Percentiles rank a stretch among this genome's conserved stretches.
These are phyloP conservation scores for Boletus subparvulus DNA, from an alignment of 768 basidiomycete species.

Conservation along the genomic window DNA sequence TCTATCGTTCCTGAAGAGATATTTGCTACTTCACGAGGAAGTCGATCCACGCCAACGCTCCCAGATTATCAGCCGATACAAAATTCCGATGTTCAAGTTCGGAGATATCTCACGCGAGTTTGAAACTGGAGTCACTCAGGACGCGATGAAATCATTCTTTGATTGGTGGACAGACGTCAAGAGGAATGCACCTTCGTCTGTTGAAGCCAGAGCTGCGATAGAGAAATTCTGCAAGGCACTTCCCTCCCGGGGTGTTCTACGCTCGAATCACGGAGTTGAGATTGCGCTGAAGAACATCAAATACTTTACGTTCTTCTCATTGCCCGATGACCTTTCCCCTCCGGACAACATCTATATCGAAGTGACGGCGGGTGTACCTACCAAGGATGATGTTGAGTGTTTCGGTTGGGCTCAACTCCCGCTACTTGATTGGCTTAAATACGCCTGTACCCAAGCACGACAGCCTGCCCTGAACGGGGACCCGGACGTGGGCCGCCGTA, in stretches of 20 bases:
- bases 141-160: conserved; percentile 9
- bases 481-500: conserved; percentile 52
- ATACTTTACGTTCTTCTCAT: conserved; percentile 52
- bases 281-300: conserved; percentile 58
- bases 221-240: conserved; percentile 30
- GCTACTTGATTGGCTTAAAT: too few relatives aligned
- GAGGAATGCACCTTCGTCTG: background rate
- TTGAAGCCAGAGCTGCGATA: background rate
- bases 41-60: background rate
- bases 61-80: conserved; percentile 6
- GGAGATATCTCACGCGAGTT: conserved; percentile 11
- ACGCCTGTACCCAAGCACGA: too few relatives aligned
- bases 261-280: background rate
- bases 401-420: too few relatives aligned
- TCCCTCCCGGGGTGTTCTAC: conserved; percentile 46
- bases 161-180: conserved; percentile 6
- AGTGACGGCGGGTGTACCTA: conserved; percentile 61
- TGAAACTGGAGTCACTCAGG: conserved; percentile 5
- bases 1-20: conserved; percentile 6
- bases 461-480: background rate
- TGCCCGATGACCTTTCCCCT: conserved; percentile 74
- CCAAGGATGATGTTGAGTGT: too few relatives aligned
- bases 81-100: conserved; percentile 1
- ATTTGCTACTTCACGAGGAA: background rate
- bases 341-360: conserved; percentile 64